Percentiles rank a stretch among this genome's conserved stretches.
These are phyloP conservation scores for Leptomonas seymouri DNA, from an alignment of 208 protist genomes.

Conservation along the genomic window DNA sequence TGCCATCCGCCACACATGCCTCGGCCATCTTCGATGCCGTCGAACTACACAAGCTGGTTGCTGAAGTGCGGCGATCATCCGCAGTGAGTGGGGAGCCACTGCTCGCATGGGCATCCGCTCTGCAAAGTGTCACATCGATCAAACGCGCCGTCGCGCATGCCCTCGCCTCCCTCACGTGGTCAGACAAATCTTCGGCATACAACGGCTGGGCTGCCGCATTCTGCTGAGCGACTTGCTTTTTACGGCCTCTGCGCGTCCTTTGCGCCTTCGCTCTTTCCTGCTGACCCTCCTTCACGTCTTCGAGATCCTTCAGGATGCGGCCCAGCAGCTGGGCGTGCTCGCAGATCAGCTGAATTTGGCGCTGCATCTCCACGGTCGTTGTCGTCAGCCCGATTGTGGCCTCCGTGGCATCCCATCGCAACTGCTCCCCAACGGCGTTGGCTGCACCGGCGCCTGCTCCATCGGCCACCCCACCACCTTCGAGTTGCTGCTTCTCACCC, in stretches of 20 bases:
- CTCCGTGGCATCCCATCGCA: slow-evolving; percentile 21
- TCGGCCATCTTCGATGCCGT: too few species aligned
- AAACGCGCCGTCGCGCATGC: neutral
- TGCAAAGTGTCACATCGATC: neutral
- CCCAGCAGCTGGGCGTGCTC: slow-evolving; percentile 5
- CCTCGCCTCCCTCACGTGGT: neutral
- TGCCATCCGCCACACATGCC: neutral
- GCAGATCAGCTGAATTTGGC: slow-evolving; percentile 16
- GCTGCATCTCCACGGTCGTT: slow-evolving; percentile 16
- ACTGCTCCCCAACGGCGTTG: slow-evolving; percentile 4
- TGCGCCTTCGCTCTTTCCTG: neutral
- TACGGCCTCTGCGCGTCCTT: neutral
- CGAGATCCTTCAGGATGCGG: neutral
- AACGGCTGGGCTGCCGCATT: neutral
- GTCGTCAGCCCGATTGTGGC: slow-evolving; percentile 21
- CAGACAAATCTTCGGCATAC: neutral
- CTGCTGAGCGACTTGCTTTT: neutral
- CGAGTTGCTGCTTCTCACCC: too few species aligned
- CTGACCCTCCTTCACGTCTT: neutral
- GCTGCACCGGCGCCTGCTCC: slow-evolving; percentile 1
- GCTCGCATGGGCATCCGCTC: neutral
- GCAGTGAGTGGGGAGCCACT: neutral
- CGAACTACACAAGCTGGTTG: too few species aligned
- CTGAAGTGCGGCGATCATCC: too few species aligned
- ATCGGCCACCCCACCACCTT: neutral